A percentile compares a stretch with the other conserved stretches of the same genome.
These are phyloP conservation scores for Hyphopichia burtonii DNA, from an alignment of 1,139 yeast genomes.

Conservation along the genomic window DNA sequence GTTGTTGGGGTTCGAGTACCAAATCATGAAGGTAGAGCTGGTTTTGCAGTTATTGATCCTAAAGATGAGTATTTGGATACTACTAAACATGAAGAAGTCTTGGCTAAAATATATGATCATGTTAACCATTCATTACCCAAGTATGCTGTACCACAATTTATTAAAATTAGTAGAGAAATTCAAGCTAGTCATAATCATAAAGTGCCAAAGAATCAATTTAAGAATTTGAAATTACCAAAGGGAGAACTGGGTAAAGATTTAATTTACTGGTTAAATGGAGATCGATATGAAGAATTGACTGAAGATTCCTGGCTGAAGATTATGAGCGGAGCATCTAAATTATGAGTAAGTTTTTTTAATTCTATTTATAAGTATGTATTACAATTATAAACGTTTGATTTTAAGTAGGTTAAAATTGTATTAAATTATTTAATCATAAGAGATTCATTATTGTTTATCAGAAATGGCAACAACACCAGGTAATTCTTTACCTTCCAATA, in stretches of 20 bases:
- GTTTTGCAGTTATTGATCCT: constrained; percentile 75
- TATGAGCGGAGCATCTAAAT: constrained; percentile 38
- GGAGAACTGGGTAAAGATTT: constrained; percentile 60
- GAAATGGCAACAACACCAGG: constrained; percentile 95
- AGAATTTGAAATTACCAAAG: constrained; percentile 74
- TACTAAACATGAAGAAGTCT: constrained; percentile 25
- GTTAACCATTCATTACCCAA: constrained; percentile 61
- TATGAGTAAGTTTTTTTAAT: constrained; percentile 13
- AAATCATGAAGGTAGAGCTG: constrained; percentile 92
- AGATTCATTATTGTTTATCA: constrained; percentile 45
- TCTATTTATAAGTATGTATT: background rate
- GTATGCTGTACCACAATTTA: constrained; percentile 84
- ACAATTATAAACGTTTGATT: background rate
- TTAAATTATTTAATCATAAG: background rate
- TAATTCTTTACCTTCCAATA: constrained; percentile 94
- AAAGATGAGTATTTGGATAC: constrained; percentile 28
- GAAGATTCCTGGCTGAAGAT: constrained; percentile 61
- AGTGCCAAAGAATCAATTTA: constrained; percentile 73
- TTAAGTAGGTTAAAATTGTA: too few relatives aligned
- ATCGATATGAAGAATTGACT: constrained; percentile 57
- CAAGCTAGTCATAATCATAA: constrained; percentile 82
- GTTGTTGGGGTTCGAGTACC: constrained; percentile 91
- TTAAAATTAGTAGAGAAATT: constrained; percentile 62
- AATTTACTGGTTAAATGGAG: constrained; percentile 68
- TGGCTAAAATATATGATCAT: constrained; percentile 31